A percentile compares a stretch with the other conserved stretches of the same genome.
phyloP scores from a whole-genome alignment of 169 alveolate genomes.

The Plasmodium knowlesi region DNA sequence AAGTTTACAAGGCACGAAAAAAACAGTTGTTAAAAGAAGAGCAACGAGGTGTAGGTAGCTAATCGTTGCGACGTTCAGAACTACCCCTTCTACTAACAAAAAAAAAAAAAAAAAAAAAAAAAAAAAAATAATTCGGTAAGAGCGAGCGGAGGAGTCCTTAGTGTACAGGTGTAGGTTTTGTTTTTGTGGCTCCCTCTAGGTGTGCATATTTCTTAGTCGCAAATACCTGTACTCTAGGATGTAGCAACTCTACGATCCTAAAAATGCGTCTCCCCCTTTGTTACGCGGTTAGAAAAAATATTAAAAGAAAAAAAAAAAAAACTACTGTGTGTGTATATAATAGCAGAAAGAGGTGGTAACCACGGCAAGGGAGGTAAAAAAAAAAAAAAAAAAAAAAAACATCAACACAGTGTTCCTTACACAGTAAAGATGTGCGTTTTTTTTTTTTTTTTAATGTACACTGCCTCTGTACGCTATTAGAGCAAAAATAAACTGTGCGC shows the following conservation, averaged over 20 bases:
- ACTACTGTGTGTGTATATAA: background rate
- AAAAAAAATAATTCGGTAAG: background rate
- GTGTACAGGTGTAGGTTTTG: background rate
- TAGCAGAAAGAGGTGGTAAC: background rate
- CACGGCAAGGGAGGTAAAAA: background rate
- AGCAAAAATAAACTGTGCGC: background rate
- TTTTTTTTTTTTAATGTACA: background rate
- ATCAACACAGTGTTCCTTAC: background rate
- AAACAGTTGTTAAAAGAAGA: background rate
- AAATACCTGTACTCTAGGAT: background rate
- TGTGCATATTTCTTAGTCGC: background rate
- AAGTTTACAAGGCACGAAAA: background rate
- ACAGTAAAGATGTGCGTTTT: background rate
- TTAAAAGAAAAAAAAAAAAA: too few relatives aligned
- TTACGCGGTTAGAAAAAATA: background rate
- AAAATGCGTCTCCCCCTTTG: background rate
- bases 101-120: too few relatives aligned
- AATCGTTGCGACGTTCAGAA: background rate
- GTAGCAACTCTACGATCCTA: background rate
- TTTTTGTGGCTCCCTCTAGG: background rate
- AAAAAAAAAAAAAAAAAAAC: too few relatives aligned
- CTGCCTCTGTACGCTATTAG: background rate
- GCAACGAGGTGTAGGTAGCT: background rate
- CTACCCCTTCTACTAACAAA: background rate
- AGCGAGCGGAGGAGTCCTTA: background rate